phyloP scores from a whole-genome alignment of 2,329 filamentous ascomycete species.

The Cordyceps cicadae region DNA sequence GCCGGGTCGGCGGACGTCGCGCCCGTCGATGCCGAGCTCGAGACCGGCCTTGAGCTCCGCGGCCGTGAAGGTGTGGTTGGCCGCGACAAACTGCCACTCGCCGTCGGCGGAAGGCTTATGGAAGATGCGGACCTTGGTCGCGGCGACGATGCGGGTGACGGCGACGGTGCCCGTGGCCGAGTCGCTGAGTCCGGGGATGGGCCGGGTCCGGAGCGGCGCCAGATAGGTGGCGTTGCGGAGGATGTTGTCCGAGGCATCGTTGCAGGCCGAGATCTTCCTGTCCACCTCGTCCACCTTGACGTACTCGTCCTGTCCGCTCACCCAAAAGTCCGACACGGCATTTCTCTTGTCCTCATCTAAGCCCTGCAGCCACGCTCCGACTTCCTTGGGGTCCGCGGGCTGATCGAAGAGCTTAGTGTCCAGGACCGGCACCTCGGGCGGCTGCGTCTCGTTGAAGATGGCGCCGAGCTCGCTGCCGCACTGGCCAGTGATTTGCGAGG shows the following conservation, averaged over 20 bases:
- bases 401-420: no score
- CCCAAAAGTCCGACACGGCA: no score
- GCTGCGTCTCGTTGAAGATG: background rate
- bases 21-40: constrained; percentile 25
- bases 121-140: constrained; percentile 22
- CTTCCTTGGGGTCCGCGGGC: no score
- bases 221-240: constrained; percentile 23
- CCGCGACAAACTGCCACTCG: constrained; percentile 20
- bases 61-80: constrained; percentile 20
- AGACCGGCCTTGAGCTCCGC: constrained; percentile 22
- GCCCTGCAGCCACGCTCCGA: no score
- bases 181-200: constrained; percentile 14
- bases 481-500: background rate
- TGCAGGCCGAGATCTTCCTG: constrained; percentile 15
- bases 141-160: constrained; percentile 10
- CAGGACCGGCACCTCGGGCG: no score
- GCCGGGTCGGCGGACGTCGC: constrained; percentile 19
- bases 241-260: constrained; percentile 28
- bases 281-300: background rate
- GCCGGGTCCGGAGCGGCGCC: constrained; percentile 25
- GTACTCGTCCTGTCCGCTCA: no score
- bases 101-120: constrained; percentile 12
- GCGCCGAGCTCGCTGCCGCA: no score
- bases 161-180: constrained; percentile 15
- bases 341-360: no score